Base-by-base conservation (phyloP, 495 filamentous ascomycete genomes). In the Tuber borchii region DNA sequence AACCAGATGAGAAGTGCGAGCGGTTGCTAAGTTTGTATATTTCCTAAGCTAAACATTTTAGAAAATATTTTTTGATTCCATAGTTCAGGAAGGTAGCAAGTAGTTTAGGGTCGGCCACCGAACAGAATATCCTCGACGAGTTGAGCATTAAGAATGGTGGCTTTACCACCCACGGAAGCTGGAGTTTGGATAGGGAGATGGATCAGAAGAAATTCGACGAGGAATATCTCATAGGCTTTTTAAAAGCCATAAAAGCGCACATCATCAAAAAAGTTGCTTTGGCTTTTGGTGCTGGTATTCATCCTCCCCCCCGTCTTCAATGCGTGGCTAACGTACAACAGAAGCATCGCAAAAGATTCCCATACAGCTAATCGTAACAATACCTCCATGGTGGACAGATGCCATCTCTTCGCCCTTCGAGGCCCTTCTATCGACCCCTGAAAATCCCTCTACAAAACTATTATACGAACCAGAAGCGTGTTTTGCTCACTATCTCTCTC, bases 341-440 rank as follows among this genome's bases (percentile, higher is more conserved):
- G 51, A 61, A 12, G 51, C 51, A 16, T 61, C 51, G 4, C 51
- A 61, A 61, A 61, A 31, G 51, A 61, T 61, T 10, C 51, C 51
- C 12, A 31, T 61, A 31, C 51, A 61, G 51, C 26, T 61, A 31
- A 61, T 61, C n/a, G 31, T 61, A 61, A 61, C 51, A 31, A 61
- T 31, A 61, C 51, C 51, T 61, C 51, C 51, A 31, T 61, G 51
- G 51, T 61, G 51, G 51, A 31, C 51, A 6, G 51, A 61, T 16
- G 16, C 51, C n/a, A 61, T 61, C n/a, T 61, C 51, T 61, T 61
- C 51, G n/a, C n/a, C 51, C 31, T 61, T 61, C 51, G n/a, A 61
- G 51, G n/a, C 51, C 12, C 51, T 61, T 61, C 12, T 61, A 31
- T 61, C 51, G 6, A 61, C 51, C 2, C 51, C 51, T 31, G 26